Conservation (phyloP, 805 yeast genomes). For the Deakozyma indianensis region DNA sequence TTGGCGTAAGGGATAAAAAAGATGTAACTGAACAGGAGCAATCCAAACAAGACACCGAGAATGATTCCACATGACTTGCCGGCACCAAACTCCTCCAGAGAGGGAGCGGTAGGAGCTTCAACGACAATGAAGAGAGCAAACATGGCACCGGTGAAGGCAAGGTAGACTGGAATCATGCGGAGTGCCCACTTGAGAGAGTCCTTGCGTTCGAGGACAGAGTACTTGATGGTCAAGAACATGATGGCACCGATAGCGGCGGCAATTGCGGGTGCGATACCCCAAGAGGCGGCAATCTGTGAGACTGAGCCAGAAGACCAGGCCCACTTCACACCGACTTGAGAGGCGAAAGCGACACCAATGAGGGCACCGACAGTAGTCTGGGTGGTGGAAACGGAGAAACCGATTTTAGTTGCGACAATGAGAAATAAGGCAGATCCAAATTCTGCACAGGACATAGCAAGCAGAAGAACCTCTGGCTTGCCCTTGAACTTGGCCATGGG, state of each 20-base stretch:
- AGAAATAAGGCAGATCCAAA: constrained; percentile 65
- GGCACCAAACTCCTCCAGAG: constrained; percentile 36
- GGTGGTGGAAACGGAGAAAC: constrained; percentile 73
- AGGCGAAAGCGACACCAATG: constrained; percentile 63
- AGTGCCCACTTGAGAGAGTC: constrained; percentile 42
- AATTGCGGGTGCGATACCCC: constrained; percentile 64
- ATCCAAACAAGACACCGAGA: constrained; percentile 51
- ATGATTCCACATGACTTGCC: constrained; percentile 44
- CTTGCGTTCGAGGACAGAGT: constrained; percentile 43
- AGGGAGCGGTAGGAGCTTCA: constrained; percentile 51
- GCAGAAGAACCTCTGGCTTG: constrained; percentile 59
- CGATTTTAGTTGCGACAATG: constrained; percentile 47
- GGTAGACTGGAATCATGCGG: constrained; percentile 42
- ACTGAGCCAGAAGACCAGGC: constrained; percentile 53
- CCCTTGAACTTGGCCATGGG: constrained; percentile 33
- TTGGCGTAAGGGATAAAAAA: constrained; percentile 48
- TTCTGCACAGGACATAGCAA: constrained; percentile 61
- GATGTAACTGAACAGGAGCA: constrained; percentile 33
- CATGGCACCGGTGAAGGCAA: constrained; percentile 43
- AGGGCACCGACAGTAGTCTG: constrained; percentile 68
- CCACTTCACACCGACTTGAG: constrained; percentile 57
- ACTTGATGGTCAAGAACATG: constrained; percentile 46
- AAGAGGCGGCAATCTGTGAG: constrained; percentile 58
- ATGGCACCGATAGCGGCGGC: constrained; percentile 52
- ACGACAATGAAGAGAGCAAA: constrained; percentile 58